phyloP scores from a whole-genome alignment of 2,329 filamentous ascomycete genomes.

The Exophiala spinifera region DNA sequence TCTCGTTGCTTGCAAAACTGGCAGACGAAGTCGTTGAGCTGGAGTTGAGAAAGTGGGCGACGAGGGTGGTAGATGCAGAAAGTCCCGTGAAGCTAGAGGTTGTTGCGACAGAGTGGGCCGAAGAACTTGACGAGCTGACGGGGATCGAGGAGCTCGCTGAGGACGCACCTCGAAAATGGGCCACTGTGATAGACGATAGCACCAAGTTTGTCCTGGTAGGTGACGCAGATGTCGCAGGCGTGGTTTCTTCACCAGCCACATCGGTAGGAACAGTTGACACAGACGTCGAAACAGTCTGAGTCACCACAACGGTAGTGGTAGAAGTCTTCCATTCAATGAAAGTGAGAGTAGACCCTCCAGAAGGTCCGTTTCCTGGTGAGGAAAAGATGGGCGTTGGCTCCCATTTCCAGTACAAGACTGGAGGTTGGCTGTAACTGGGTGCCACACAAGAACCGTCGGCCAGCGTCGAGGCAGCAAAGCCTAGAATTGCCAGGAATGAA shows the following conservation, averaged over 20 bases:
- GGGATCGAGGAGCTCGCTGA: too few species aligned
- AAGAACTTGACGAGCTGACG: too few species aligned
- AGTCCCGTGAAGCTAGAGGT: not conserved
- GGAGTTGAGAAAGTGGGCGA: not conserved
- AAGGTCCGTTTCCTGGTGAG: too few species aligned
- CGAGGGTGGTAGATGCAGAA: not conserved
- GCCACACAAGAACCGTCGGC: not conserved
- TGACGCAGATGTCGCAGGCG: too few species aligned
- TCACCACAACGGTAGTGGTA: too few species aligned
- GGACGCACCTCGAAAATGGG: too few species aligned
- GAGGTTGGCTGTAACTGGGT: not conserved
- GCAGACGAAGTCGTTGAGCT: not conserved
- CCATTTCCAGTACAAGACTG: not conserved
- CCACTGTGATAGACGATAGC: not conserved
- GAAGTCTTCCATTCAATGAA: too few species aligned
- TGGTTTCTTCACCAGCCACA: too few species aligned
- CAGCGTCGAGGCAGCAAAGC: not conserved
- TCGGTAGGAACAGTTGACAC: not conserved
- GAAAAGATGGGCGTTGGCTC: not conserved
- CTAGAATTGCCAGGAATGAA: not conserved
- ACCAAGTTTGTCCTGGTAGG: not conserved
- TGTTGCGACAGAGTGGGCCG: too few species aligned
- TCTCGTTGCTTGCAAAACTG: too few species aligned
- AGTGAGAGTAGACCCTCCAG: too few species aligned
- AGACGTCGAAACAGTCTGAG: not conserved